Percentiles rank a stretch among this genome's conserved stretches.
Conservation (phyloP, 352 stramenopile genomes). For the Phytophthora gonapodyides region DNA sequence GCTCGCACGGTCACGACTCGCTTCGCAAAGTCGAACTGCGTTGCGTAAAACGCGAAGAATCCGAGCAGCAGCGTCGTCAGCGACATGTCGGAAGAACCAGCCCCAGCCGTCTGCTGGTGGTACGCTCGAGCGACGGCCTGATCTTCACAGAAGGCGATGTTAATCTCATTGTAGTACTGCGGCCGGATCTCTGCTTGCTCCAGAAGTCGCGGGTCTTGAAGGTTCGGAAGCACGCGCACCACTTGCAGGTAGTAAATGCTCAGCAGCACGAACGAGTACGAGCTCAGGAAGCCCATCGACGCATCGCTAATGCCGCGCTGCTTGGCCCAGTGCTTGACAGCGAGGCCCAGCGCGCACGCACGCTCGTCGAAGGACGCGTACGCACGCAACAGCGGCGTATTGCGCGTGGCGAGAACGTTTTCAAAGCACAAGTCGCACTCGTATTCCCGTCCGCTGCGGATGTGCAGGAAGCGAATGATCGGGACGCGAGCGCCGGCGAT, state of each 20-base stretch:
- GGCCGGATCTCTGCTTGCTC: constrained; percentile 37
- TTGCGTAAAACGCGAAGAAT: constrained; percentile 98
- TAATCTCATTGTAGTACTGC: constrained; percentile 52
- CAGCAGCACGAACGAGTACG: constrained; percentile 98
- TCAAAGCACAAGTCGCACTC: constrained; percentile 88
- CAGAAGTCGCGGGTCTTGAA: constrained; percentile 86
- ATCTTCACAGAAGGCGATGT: constrained; percentile 79
- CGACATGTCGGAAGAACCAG: constrained; percentile 16
- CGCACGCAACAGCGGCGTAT: constrained; percentile 78
- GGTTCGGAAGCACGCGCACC: constrained; percentile 93
- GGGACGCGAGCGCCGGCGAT: constrained; percentile 74
- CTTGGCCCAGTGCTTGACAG: constrained; percentile 99
- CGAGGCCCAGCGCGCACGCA: constrained; percentile 89
- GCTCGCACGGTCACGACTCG: constrained; percentile 92
- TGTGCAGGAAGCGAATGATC: constrained; percentile 80
- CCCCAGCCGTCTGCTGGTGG: constrained; percentile 28
- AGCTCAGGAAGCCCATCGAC: constrained; percentile 94
- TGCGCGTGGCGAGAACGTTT: constrained; percentile 79
- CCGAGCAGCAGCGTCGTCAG: constrained; percentile 88
- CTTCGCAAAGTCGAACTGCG: constrained; percentile 96
- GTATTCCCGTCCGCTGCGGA: constrained; percentile 41
- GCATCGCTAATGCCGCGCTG: constrained; percentile 96
- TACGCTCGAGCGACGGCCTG: constrained; percentile 43
- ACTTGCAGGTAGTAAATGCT: constrained; percentile 97
- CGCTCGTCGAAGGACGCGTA: constrained; percentile 82